Evolutionary conservation across 2,329 filamentous ascomycete species (phyloP), one percentile per base, ranked within the genome.

Genomic region (Amylocarpus encephaloides): DNA sequence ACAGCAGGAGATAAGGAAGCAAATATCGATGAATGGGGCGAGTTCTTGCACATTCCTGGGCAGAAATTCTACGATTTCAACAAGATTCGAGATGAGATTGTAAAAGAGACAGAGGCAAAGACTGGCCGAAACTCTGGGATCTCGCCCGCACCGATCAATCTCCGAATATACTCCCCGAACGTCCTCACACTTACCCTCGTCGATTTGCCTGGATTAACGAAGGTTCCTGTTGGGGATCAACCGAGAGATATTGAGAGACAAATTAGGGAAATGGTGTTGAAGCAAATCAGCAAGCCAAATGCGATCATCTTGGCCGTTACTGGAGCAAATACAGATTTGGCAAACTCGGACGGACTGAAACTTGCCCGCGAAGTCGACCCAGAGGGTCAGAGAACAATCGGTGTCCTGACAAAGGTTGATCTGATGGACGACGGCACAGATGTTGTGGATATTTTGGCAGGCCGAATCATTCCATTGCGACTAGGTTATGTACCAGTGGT

Each of bases 341-440:
- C 93, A 65, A 98, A 98, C 75, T 98, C 93, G 16, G 93, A 98
- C 69, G 93, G 93, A 63, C 73, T 98, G 67, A 96, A 98, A 74
- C 79, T 98, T 61, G 93, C 93, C 36, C 82, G 93, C 64, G 92
- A 98, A 73, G 93, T 98, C 38, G 93, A 98, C 64, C 92, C 92
- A 2, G 91, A 98, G 68, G 93, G 93, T 65, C 92, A 97, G 73
- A 82, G 93, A 68, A 98, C 93, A 44, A 98, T 98, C 59, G 93
- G 93, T 79, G 93, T 98, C 55, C 78, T 98, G 63, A 97, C 92
- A 62, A 98, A 98, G 78, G 91, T 98, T 54, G 93, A 98, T 73
- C 73, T 98, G 66, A 98, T 98, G 93, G 93, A 98, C 69, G 89
- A 95, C 22, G 93, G 93, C 49, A 98, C 93, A 47, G 93, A 98